A percentile compares a stretch with the other conserved stretches of the same genome.
Evolutionary conservation across 306 rosid genomes (phyloP).

Genomic region (Ammopiptanthus mongolicus): DNA sequence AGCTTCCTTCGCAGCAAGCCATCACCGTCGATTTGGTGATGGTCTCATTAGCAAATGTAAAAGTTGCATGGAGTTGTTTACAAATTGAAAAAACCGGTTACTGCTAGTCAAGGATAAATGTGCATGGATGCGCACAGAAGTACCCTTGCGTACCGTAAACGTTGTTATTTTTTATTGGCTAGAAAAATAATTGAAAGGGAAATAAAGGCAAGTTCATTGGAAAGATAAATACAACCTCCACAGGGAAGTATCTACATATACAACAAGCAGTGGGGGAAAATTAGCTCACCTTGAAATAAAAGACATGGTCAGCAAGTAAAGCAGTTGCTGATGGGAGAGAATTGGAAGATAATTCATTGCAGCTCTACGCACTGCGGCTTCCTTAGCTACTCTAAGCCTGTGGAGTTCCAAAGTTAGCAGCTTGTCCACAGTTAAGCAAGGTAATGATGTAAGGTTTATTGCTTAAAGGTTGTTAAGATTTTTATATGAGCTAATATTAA

Average conservation of each 20-base stretch:
- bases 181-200: neutral
- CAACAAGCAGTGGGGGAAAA: neutral
- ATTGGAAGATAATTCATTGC: slow-evolving; percentile 98
- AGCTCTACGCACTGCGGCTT: slow-evolving; percentile 99
- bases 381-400: slow-evolving; percentile 95
- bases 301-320: slow-evolving; percentile 93
- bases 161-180: neutral
- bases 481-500: no score
- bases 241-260: neutral
- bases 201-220: neutral
- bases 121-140: no score
- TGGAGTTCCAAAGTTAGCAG: slow-evolving; percentile 99
- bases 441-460: no score
- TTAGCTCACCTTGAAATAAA: slow-evolving; percentile 75
- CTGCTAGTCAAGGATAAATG: no score
- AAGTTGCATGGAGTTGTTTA: no score
- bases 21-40: no score
- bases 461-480: no score
- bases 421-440: slow-evolving; percentile 98
- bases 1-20: no score
- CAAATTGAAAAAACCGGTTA: no score
- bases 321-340: slow-evolving; percentile 98
- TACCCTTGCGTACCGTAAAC: no score
- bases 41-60: no score
- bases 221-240: slow-evolving; percentile 19